A percentile compares a stretch with the other conserved stretches of the same genome.
Conservation (phyloP, 345 rosid genomes). For the Salix suchowensis region DNA sequence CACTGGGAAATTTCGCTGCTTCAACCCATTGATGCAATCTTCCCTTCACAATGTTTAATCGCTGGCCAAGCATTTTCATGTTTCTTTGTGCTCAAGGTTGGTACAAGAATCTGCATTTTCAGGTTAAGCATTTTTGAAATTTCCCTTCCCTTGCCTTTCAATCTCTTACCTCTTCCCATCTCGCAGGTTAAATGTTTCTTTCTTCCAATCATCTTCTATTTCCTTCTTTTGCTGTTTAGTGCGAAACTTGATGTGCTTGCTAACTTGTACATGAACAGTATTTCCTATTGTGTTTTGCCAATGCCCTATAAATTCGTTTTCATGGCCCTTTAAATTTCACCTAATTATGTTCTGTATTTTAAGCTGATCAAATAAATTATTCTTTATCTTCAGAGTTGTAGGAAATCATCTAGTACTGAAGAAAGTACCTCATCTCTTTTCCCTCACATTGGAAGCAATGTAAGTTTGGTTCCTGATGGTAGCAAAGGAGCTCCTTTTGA, state of each 20-base stretch:
- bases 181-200: not conserved
- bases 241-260: not conserved
- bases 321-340: not conserved
- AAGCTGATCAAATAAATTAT: not conserved
- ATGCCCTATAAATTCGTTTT: too few species aligned
- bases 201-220: not conserved
- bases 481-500: conserved; percentile 41
- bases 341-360: not conserved
- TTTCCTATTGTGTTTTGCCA: too few species aligned
- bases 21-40: conserved; percentile 57
- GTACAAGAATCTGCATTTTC: not conserved
- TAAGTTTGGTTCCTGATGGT: conserved; percentile 45
- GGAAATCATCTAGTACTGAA: conserved; percentile 28
- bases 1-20: conserved; percentile 83
- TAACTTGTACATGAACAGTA: not conserved
- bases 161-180: not conserved
- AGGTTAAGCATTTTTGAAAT: not conserved
- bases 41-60: conserved; percentile 55
- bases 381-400: conserved; percentile 35
- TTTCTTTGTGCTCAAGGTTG: conserved; percentile 84
- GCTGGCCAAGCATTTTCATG: conserved; percentile 84
- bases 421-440: conserved; percentile 31
- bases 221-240: not conserved
- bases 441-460: conserved; percentile 40
- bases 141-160: not conserved